Percentiles rank a stretch among this genome's conserved stretches.
Evolutionary conservation across 495 filamentous ascomycete genomes (phyloP).

Genomic region (Thozetella sp.): DNA sequence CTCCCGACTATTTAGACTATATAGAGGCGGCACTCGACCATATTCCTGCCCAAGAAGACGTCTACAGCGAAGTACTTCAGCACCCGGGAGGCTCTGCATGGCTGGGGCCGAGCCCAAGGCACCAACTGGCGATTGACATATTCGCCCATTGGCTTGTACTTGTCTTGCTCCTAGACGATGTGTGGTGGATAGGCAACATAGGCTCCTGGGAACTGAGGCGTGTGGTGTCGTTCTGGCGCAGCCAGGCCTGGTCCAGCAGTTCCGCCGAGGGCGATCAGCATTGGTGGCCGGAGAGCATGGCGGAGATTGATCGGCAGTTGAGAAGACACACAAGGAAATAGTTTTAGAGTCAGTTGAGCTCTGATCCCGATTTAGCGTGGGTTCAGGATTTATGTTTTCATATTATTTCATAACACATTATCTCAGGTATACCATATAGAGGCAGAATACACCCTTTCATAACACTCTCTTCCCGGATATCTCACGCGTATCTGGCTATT

Average conservation of each 20-base stretch:
- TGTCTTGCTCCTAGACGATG: slow-evolving; percentile 39
- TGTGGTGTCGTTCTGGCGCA: slow-evolving; percentile 8
- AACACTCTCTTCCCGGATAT: no score
- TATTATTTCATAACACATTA: no score
- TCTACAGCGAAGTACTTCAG: background rate
- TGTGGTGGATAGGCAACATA: slow-evolving; percentile 44
- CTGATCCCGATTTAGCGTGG: no score
- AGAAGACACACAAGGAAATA: background rate
- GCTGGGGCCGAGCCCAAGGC: slow-evolving; percentile 6
- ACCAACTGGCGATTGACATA: slow-evolving; percentile 39
- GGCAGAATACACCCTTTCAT: no score
- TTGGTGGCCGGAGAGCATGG: slow-evolving; percentile 21
- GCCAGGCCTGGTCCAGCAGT: background rate
- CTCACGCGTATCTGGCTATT: no score
- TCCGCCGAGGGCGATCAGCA: slow-evolving; percentile 9
- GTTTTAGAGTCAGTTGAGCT: background rate
- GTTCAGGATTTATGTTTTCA: no score
- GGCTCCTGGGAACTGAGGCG: slow-evolving; percentile 22
- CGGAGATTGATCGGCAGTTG: slow-evolving; percentile 10
- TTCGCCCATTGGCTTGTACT: slow-evolving; percentile 47
- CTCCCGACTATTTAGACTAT: slow-evolving; percentile 13
- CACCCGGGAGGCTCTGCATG: background rate
- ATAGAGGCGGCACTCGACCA: slow-evolving; percentile 12
- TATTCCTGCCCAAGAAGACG: background rate
- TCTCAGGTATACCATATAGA: no score